Conservation (phyloP, 371 early-diverging fungal species). For the Zychaea mexicana region DNA sequence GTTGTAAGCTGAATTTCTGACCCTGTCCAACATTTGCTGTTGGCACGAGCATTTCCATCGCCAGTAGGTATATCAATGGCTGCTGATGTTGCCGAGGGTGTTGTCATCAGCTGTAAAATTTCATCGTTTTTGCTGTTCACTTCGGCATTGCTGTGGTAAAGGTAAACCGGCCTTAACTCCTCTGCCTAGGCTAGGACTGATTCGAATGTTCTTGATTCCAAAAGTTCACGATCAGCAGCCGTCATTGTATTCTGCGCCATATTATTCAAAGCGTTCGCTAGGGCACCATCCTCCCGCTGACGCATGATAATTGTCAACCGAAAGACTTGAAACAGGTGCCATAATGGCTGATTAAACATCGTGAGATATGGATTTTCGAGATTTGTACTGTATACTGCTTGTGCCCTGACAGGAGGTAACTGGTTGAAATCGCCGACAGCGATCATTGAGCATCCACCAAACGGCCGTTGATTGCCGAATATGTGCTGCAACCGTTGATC, state of each 20-base stretch:
- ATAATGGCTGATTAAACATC: neutral
- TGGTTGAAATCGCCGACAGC: constrained; percentile 11
- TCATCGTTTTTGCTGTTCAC: neutral
- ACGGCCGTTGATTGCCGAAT: neutral
- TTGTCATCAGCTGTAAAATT: neutral
- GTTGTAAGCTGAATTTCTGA: neutral
- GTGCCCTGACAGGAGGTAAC: constrained; percentile 6
- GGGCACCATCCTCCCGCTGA: constrained; percentile 8
- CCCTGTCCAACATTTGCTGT: neutral
- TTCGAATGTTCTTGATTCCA: neutral
- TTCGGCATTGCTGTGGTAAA: neutral
- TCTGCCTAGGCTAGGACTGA: neutral
- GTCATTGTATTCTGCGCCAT: constrained; percentile 10
- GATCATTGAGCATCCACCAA: neutral
- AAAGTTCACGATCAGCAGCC: neutral
- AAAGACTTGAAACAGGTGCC: constrained; percentile 7
- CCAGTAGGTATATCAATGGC: neutral
- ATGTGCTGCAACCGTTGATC: neutral
- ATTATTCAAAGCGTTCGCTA: constrained; percentile 7
- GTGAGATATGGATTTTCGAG: neutral
- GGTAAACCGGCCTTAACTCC: neutral
- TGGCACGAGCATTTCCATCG: neutral
- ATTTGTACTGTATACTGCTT: neutral
- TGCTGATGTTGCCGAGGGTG: neutral
- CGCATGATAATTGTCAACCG: constrained; percentile 9